Evolutionary conservation across 2,329 filamentous ascomycete genomes (phyloP), one percentile per base, ranked within the genome.

Genomic region (Alternaria postmessia): DNA sequence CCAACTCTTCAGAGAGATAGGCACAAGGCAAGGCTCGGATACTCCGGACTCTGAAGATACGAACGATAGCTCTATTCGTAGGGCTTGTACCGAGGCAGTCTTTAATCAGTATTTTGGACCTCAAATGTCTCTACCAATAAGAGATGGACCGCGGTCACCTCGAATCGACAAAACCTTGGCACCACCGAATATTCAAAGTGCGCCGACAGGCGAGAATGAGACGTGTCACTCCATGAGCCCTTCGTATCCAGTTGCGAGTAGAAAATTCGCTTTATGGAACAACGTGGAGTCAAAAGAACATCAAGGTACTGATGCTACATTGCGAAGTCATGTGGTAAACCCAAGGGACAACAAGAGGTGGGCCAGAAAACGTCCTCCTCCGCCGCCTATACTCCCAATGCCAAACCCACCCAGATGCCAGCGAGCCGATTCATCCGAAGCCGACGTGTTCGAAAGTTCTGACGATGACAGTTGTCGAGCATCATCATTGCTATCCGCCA

Each of bases 281-380:
- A 38, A 20, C 16, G 16, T 36, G n/a, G 6, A 39, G 11, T 47
- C 46, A 7, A 14, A 18, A n/a, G 7, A 44, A 16, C 34, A 11
- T 14, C 4, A 22, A 32, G 1, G 26, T 7, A 32, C 20, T 30
- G 38, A 41, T 36, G 18, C 12, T 28, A 20, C 51, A 34, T 0
- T 30, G 5, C 38, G 1, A 22, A 59, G 14, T 4, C 49, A 24
- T 9, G 4, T 34, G 2, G 9, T 28, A 1, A 20, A 20, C 16
- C 47, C 57, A 24, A 56, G 48, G 26, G 30, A 38, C 20, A 39
- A 47, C 24, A 60, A 60, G 20, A 56, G 24, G 32, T 57, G 57
- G 52, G 11, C 53, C 8, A 60, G 24, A 12, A 38, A 46, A 8
- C 16, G 24, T 30, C 30, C n/a, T 11, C 39, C 16, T 22, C 22